Base-by-base conservation (phyloP, 2,329 filamentous ascomycete genomes). In the Apiospora pterosperma region DNA sequence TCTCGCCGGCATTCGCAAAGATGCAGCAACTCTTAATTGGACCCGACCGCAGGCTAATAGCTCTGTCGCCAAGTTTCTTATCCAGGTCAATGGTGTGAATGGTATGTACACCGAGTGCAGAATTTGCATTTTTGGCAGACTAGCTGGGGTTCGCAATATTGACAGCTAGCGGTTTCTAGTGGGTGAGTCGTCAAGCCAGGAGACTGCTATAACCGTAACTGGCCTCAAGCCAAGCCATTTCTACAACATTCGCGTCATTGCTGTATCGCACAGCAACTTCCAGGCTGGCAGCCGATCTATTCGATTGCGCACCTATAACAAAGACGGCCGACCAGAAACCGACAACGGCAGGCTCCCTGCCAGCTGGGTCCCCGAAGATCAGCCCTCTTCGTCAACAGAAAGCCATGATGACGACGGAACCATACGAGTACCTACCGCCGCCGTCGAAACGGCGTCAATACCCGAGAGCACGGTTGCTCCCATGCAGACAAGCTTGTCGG, bases 201-300 rank as follows among this genome's bases (percentile, higher is more conserved):
- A 97, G 76, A 93, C 91, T 0, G 92, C 93, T n/a, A 93, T 97
- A 62, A 94, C 92, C 58, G 93, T 99, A 63, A 93, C 91, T 36
- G 93, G 94, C 42, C 83, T 99, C 8, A 90, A 91, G 71, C 93
- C 96, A 0, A 89, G 91, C 69, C 92, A 92, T 72, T 96, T 94
- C 73, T 98, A 98, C 79, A 96, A 97, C 69, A 90, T 99, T 34
- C 90, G 95, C 66, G 92, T 98, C 63, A 92, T 97, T 70, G 93
- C 95, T 42, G 91, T 97, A 63, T 97, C 95, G 60, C 88, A 90
- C 36, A 93, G 94, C 70, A 96, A 96, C 76, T 98, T 98, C 72
- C 93, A 97, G 74, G 93, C 94, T 0, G 91, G 92, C 41, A 97
- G 96, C 76, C 85, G 88, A 5, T 88, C 96, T 41, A 89, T 98